phyloP scores from a whole-genome alignment of 805 yeast species.

The Priceomyces medius region DNA sequence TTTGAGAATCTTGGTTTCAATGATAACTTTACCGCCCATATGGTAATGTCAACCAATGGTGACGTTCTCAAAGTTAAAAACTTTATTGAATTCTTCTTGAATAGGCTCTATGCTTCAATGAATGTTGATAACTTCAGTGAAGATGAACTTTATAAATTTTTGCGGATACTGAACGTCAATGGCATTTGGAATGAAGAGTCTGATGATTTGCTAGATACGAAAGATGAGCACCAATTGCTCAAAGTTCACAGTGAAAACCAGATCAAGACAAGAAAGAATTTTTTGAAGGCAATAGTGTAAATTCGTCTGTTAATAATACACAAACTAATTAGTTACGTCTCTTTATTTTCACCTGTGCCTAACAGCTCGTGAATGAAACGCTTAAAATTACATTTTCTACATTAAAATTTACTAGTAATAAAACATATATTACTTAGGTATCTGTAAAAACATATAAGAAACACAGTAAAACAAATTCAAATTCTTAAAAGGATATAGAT shows the following conservation, averaged over 20 bases:
- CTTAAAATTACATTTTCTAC: too few species aligned
- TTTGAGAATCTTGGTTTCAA: constrained; percentile 18
- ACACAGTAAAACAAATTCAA: constrained; percentile 2
- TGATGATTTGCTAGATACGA: constrained; percentile 10
- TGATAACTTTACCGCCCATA: constrained; percentile 17
- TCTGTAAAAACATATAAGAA: constrained; percentile 1
- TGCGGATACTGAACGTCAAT: constrained; percentile 7
- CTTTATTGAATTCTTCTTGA: constrained; percentile 13
- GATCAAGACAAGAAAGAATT: constrained; percentile 10
- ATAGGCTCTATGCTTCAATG: constrained; percentile 4
- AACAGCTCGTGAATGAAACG: too few species aligned
- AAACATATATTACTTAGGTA: constrained; percentile 4
- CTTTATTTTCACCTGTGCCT: too few species aligned
- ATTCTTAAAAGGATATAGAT: too few species aligned
- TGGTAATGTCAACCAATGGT: constrained; percentile 15
- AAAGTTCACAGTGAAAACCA: constrained; percentile 13
- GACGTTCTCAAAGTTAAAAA: constrained; percentile 11
- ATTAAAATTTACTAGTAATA: constrained; percentile 1
- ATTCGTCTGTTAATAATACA: too few species aligned
- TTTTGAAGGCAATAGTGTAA: constrained; percentile 9
- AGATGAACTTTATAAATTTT: constrained; percentile 8
- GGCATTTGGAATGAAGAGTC: constrained; percentile 16
- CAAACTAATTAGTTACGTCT: too few species aligned
- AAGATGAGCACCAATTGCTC: constrained; percentile 5
- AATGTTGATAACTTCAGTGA: constrained; percentile 4